These are phyloP conservation scores for Leishmania amazonensis DNA, from an alignment of 208 protist genomes.

Conservation along the genomic window DNA sequence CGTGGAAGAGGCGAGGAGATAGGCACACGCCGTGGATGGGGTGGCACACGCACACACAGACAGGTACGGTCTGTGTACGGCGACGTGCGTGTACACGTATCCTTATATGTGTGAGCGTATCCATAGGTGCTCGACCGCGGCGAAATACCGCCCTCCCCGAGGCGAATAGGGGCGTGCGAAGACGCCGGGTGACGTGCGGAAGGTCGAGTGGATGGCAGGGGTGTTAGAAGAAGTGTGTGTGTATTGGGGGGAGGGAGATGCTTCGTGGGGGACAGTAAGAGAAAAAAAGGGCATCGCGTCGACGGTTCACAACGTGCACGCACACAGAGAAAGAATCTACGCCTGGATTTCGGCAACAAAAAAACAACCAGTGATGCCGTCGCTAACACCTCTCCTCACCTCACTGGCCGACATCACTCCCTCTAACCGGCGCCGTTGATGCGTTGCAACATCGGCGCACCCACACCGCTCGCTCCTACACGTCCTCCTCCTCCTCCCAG, in stretches of 20 bases:
- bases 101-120: background rate
- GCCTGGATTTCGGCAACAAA: background rate
- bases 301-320: background rate
- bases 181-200: background rate
- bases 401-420: background rate
- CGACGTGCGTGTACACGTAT: background rate
- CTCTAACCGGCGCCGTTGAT: background rate
- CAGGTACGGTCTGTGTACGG: background rate
- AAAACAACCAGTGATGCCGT: background rate
- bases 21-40: background rate
- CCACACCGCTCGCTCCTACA: slow-evolving; percentile 28
- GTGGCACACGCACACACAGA: background rate
- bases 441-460: background rate
- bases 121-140: background rate
- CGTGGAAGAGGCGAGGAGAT: background rate
- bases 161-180: background rate
- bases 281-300: background rate
- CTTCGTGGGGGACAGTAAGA: no score
- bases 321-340: background rate
- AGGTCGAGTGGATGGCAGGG: background rate
- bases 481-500: slow-evolving; percentile 82
- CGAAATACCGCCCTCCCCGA: background rate
- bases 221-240: background rate
- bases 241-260: no score
- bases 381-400: background rate